phyloP scores from a whole-genome alignment of 2,329 filamentous ascomycete species.

The Phyllosticta capitalensis region DNA sequence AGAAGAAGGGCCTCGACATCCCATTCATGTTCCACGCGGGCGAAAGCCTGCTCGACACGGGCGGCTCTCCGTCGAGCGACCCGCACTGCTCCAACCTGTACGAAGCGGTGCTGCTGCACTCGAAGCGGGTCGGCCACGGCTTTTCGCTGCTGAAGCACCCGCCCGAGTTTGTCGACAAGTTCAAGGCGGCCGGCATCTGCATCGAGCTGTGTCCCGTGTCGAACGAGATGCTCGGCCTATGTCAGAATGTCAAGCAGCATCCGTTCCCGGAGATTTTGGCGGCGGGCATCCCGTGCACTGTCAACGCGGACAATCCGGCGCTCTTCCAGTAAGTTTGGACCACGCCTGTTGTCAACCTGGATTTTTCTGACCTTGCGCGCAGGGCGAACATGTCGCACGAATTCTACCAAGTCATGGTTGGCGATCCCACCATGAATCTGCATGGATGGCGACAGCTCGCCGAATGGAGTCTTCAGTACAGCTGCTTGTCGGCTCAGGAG shows the following conservation, averaged over 20 bases:
- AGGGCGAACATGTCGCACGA: slow-evolving; percentile 65
- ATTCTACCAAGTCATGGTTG: slow-evolving; percentile 68
- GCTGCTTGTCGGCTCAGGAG: slow-evolving; percentile 32
- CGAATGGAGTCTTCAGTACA: slow-evolving; percentile 38
- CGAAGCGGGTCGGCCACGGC: slow-evolving; percentile 65
- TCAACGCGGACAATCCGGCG: slow-evolving; percentile 67
- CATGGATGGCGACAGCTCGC: slow-evolving; percentile 60
- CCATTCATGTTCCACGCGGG: slow-evolving; percentile 71
- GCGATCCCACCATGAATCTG: slow-evolving; percentile 55
- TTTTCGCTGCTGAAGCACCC: slow-evolving; percentile 61
- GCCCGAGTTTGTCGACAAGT: slow-evolving; percentile 50
- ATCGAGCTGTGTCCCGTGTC: slow-evolving; percentile 71
- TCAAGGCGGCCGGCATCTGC: slow-evolving; percentile 51
- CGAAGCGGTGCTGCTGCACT: slow-evolving; percentile 55
- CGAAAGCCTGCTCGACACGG: slow-evolving; percentile 57
- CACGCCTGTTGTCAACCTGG: background rate
- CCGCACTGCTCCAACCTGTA: slow-evolving; percentile 51
- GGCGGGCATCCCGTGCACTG: slow-evolving; percentile 63
- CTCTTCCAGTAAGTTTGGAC: slow-evolving; percentile 50
- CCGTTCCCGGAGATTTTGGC: slow-evolving; percentile 58
- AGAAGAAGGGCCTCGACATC: slow-evolving; percentile 42
- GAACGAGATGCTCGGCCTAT: slow-evolving; percentile 65
- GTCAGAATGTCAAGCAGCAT: slow-evolving; percentile 55
- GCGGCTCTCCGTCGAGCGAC: slow-evolving; percentile 49
- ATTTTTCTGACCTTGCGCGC: background rate